These are phyloP conservation scores for Hericium rajendrae DNA, from an alignment of 768 basidiomycete species.

Conservation along the genomic window DNA sequence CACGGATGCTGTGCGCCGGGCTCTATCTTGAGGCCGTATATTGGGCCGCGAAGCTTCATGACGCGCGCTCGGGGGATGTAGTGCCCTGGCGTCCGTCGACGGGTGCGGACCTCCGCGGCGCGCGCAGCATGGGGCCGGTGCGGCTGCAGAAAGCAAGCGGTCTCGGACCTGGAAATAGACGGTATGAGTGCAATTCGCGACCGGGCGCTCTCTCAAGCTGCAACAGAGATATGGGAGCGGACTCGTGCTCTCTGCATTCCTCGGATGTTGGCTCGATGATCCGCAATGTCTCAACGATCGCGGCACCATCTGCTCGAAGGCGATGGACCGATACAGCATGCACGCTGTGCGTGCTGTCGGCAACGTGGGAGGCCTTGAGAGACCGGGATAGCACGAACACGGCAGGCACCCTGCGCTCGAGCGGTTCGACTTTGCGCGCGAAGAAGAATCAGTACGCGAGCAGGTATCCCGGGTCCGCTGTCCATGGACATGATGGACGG, in stretches of 20 bases:
- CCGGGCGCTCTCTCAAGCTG: background rate
- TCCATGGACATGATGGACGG: background rate
- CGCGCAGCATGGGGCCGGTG: too few relatives aligned
- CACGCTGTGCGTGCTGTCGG: background rate
- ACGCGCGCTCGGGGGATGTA: background rate
- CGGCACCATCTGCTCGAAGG: background rate
- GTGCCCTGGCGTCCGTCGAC: too few relatives aligned
- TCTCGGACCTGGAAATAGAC: background rate
- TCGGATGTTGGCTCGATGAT: background rate
- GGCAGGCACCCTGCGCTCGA: background rate
- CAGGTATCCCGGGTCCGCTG: background rate
- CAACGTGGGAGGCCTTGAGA: background rate
- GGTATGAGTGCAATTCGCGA: background rate
- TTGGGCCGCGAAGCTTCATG: background rate
- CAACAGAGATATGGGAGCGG: background rate
- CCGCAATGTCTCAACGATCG: background rate
- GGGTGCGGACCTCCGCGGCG: too few relatives aligned
- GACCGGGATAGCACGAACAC: background rate
- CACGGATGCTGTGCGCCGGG: background rate
- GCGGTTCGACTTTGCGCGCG: background rate
- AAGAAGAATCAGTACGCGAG: background rate
- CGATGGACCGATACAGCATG: background rate
- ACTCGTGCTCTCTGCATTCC: background rate
- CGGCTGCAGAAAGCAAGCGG: too few relatives aligned
- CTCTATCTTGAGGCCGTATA: background rate